Evolutionary conservation across 2,329 filamentous ascomycete species (phyloP).

Genomic region (Alternaria brassicae): DNA sequence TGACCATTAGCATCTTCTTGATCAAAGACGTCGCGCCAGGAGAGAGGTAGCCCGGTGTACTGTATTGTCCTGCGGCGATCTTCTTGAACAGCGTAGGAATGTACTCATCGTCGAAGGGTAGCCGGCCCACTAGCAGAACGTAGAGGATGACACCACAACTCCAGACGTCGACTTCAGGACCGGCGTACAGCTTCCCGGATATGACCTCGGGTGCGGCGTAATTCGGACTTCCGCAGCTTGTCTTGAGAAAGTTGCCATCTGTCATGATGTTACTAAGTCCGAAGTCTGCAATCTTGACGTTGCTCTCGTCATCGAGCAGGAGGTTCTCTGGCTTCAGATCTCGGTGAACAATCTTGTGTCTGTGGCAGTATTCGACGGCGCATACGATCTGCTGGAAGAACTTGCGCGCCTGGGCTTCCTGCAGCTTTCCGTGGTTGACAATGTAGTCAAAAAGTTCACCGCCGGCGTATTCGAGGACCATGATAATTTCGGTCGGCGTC

Average conservation of each 20-base stretch:
- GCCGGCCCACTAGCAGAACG: slow-evolving; percentile 68
- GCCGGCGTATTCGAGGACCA: slow-evolving; percentile 98
- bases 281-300: slow-evolving; percentile 99
- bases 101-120: slow-evolving; percentile 98
- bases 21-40: slow-evolving; percentile 82
- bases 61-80: slow-evolving; percentile 93
- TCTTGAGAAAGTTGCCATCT: slow-evolving; percentile 98
- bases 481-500: slow-evolving; percentile 92
- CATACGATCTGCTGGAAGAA: slow-evolving; percentile 99
- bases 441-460: slow-evolving; percentile 98
- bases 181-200: slow-evolving; percentile 95
- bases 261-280: slow-evolving; percentile 99
- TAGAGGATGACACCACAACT: slow-evolving; percentile 88
- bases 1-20: slow-evolving; percentile 92
- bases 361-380: slow-evolving; percentile 97
- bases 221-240: slow-evolving; percentile 96
- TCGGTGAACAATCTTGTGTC: slow-evolving; percentile 98
- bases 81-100: slow-evolving; percentile 98
- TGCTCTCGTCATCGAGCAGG: slow-evolving; percentile 90
- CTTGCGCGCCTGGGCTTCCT: slow-evolving; percentile 88
- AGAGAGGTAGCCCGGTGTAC: slow-evolving; percentile 89
- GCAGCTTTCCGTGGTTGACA: slow-evolving; percentile 89
- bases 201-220: slow-evolving; percentile 98
- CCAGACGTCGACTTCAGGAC: slow-evolving; percentile 98
- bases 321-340: slow-evolving; percentile 98